Evolutionary conservation across 2,329 filamentous ascomycete genomes (phyloP).

Genomic region (Fusarium sp.): DNA sequence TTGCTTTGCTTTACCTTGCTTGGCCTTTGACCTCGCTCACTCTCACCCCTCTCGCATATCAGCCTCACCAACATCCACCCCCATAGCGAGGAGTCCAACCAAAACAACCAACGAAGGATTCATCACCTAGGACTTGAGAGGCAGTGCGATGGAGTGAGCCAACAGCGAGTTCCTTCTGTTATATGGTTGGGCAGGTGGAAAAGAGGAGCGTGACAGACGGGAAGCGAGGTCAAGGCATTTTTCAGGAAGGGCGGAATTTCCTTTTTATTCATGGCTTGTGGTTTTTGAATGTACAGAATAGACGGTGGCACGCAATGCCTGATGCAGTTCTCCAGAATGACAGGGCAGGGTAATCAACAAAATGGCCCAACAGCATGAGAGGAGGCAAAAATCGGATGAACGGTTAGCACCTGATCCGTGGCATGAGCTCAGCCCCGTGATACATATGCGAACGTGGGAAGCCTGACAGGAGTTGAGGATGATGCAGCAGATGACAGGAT

Average conservation of each 20-base stretch:
- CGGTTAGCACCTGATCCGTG: not conserved
- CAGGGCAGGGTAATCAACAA: constrained; percentile 33
- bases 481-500: not conserved
- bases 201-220: not conserved
- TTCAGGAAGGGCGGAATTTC: constrained; percentile 24
- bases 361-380: constrained; percentile 5
- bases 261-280: constrained; percentile 28
- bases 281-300: constrained; percentile 37
- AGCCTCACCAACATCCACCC: not conserved
- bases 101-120: not conserved
- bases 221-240: constrained; percentile 9
- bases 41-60: not conserved
- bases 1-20: constrained; percentile 13
- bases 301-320: constrained; percentile 28
- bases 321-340: constrained; percentile 32
- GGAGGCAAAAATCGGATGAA: not conserved
- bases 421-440: not conserved
- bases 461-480: not conserved
- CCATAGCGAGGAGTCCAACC: not conserved
- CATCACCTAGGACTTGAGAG: not conserved
- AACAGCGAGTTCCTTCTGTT: constrained; percentile 17
- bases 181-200: constrained; percentile 14
- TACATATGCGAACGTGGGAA: not conserved
- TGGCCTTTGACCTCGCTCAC: not conserved
- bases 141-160: constrained; percentile 1